Conservation (phyloP, 192 early-diverging fungal species). For the Coemansia sp. region DNA sequence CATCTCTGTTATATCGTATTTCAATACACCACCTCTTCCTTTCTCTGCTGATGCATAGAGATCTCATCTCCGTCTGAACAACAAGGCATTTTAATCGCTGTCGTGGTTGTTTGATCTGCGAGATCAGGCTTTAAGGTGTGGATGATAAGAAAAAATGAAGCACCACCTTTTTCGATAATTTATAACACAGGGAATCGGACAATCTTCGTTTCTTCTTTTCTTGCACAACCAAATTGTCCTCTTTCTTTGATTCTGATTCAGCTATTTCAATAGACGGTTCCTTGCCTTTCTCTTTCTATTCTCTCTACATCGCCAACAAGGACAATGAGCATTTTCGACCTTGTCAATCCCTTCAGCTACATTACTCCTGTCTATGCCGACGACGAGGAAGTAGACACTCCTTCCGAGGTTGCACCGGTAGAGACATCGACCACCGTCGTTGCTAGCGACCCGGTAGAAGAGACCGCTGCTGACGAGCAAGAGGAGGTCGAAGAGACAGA, state of each 20-base stretch:
- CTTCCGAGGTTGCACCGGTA: constrained; percentile 2
- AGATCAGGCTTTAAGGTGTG: neutral
- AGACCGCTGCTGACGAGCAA: constrained; percentile 43
- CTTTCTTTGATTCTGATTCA: constrained; percentile 1
- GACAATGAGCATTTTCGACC: constrained; percentile 50
- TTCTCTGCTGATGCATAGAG: too few species aligned
- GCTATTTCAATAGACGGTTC: neutral
- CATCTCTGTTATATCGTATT: neutral
- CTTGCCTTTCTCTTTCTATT: constrained; percentile 1
- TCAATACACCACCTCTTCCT: neutral
- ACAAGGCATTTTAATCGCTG: too few species aligned
- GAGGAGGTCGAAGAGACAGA: constrained; percentile 51
- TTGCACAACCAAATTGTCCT: neutral
- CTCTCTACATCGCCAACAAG: constrained; percentile 1
- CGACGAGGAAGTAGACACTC: constrained; percentile 30
- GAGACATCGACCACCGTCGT: constrained; percentile 4
- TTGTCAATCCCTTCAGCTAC: constrained; percentile 57
- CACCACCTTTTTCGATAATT: too few species aligned
- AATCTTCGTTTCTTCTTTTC: constrained; percentile 6
- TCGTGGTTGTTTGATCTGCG: constrained; percentile 8
- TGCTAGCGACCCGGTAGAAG: constrained; percentile 47
- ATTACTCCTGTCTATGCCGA: constrained; percentile 68
- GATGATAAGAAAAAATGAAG: too few species aligned
- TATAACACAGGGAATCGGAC: neutral
- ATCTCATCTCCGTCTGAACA: too few species aligned